Conservation (phyloP, 352 stramenopile genomes). For the Phytophthora capsici region DNA sequence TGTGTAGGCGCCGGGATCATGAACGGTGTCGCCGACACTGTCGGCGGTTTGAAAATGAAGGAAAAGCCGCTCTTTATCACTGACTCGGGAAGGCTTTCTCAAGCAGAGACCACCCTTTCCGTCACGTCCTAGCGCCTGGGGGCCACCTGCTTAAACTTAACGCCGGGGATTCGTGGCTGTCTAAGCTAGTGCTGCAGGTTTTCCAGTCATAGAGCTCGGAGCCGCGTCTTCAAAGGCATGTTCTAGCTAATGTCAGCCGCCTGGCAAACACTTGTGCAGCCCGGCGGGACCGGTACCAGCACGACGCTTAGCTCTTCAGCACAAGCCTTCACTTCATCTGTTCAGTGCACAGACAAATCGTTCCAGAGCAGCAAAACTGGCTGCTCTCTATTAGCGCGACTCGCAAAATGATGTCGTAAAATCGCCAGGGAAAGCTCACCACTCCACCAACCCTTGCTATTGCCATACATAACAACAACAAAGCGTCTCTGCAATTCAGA, state of each 20-base stretch:
- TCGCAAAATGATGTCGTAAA: slow-evolving; percentile 26
- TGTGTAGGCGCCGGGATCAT: too few species aligned
- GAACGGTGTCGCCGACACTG: too few species aligned
- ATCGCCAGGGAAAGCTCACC: slow-evolving; percentile 23
- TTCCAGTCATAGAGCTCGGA: slow-evolving; percentile 2
- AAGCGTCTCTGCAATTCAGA: slow-evolving; percentile 1
- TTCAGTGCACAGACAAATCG: slow-evolving; percentile 42
- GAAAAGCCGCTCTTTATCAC: slow-evolving; percentile 7
- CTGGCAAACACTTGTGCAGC: slow-evolving; percentile 25
- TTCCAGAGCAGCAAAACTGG: slow-evolving; percentile 38
- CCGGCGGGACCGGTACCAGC: slow-evolving; percentile 15
- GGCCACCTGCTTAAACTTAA: slow-evolving; percentile 2
- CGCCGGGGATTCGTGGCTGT: neutral
- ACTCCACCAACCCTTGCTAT: slow-evolving; percentile 36
- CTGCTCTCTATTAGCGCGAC: neutral
- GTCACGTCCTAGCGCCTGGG: slow-evolving; percentile 14
- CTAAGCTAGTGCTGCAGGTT: slow-evolving; percentile 2
- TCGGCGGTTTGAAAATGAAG: slow-evolving; percentile 1
- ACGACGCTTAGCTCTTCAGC: slow-evolving; percentile 30
- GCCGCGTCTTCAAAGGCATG: slow-evolving; percentile 18
- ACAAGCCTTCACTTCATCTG: slow-evolving; percentile 23
- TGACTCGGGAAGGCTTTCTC: neutral
- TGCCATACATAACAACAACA: slow-evolving; percentile 27
- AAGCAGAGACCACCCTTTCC: slow-evolving; percentile 8
- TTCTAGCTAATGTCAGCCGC: slow-evolving; percentile 35